Evolutionary conservation across 75 land plant species (phyloP).

Genomic region (Picea sitchensis): DNA sequence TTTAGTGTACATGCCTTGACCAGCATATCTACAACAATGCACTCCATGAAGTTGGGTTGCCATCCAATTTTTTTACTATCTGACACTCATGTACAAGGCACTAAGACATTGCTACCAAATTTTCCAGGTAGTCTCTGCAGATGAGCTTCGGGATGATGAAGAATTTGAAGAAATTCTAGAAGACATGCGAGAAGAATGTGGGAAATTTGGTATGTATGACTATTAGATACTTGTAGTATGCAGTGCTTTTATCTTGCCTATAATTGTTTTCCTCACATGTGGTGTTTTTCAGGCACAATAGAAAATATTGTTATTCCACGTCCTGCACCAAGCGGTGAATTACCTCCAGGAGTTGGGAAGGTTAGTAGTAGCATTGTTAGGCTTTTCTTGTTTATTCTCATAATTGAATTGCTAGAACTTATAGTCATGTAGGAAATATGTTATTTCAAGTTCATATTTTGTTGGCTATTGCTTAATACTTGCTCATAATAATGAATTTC

Average conservation of each 20-base stretch:
- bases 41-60: too few species aligned
- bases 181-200: slow-evolving; percentile 77
- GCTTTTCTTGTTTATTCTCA: not conserved
- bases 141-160: slow-evolving; percentile 57
- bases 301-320: slow-evolving; percentile 72
- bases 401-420: not conserved
- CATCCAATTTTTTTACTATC: not conserved
- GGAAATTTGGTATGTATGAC: slow-evolving; percentile 59
- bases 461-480: not conserved
- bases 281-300: slow-evolving; percentile 40
- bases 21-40: not conserved
- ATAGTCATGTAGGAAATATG: not conserved
- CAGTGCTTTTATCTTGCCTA: not conserved
- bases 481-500: not conserved
- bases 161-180: slow-evolving; percentile 77
- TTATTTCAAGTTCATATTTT: not conserved
- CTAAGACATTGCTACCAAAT: slow-evolving; percentile 4
- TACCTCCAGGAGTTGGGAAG: slow-evolving; percentile 68
- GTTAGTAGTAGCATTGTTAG: slow-evolving; percentile 14
- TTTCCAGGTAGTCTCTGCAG: slow-evolving; percentile 51
- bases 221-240: not conserved
- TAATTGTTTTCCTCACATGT: not conserved
- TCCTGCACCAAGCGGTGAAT: slow-evolving; percentile 40
- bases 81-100: not conserved
- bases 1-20: not conserved